Percentiles rank a stretch among this genome's conserved stretches.
Evolutionary conservation across 148 eudicot genomes (phyloP).

Genomic region (Polygonum maritimum): DNA sequence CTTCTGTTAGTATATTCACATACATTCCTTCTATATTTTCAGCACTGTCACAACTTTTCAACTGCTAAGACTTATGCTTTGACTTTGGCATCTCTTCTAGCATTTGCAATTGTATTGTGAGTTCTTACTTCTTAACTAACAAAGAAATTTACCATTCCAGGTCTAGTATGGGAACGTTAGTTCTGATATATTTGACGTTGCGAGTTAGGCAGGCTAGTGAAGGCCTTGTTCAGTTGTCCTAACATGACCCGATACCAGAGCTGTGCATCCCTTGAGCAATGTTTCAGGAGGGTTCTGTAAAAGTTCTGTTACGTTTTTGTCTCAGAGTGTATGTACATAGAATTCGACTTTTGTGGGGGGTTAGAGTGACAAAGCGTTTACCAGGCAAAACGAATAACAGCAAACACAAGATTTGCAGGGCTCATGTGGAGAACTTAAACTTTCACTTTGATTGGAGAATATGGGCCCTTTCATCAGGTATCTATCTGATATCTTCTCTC

Average conservation of each 20-base stretch:
- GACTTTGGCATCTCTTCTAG: not conserved
- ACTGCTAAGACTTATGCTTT: not conserved
- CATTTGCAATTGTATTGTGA: not conserved
- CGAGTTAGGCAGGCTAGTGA: constrained; percentile 8
- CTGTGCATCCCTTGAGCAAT: not conserved
- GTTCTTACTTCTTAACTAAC: not conserved
- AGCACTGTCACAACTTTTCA: not conserved
- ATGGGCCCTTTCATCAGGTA: not conserved
- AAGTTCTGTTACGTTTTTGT: not conserved
- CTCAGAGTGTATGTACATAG: not conserved
- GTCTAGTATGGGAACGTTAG: constrained; percentile 12
- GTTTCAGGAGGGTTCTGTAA: not conserved
- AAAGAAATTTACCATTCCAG: not conserved
- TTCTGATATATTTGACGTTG: constrained; percentile 9
- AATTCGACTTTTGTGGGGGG: not conserved
- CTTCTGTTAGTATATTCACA: not conserved
- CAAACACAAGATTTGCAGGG: not conserved
- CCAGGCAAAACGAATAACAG: not conserved
- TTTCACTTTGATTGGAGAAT: not conserved
- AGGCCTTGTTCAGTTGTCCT: not conserved
- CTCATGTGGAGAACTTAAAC: not conserved
- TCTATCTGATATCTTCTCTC: not conserved
- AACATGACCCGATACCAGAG: not conserved
- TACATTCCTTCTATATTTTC: not conserved
- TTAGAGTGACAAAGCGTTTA: not conserved